Evolutionary conservation across 2,329 filamentous ascomycete genomes (phyloP).

Genomic region (Talaromyces albobiverticillius): DNA sequence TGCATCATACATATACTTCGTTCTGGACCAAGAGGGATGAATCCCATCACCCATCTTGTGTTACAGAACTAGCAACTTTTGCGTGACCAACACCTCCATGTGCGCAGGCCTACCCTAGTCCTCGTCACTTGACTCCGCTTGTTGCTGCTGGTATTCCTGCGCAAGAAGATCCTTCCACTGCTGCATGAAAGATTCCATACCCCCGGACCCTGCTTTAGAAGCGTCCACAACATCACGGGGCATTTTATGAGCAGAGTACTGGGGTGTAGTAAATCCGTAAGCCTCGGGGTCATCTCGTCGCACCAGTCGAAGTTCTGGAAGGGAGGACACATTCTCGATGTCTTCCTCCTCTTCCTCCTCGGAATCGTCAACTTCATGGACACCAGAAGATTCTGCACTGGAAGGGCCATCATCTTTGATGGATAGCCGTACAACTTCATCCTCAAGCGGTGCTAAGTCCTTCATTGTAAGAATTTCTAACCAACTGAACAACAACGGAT

Average conservation of each 20-base stretch:
- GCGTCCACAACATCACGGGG: slow-evolving; percentile 86
- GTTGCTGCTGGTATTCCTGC: slow-evolving; percentile 39
- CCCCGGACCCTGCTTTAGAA: slow-evolving; percentile 64
- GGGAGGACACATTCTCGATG: slow-evolving; percentile 51
- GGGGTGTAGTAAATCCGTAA: slow-evolving; percentile 77
- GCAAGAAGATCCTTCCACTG: slow-evolving; percentile 65
- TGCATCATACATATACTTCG: background rate
- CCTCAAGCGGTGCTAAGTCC: slow-evolving; percentile 33
- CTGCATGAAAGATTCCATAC: slow-evolving; percentile 74
- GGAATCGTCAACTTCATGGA: slow-evolving; percentile 19
- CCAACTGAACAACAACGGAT: slow-evolving; percentile 88
- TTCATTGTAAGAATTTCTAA: slow-evolving; percentile 74
- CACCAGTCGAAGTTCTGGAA: slow-evolving; percentile 78
- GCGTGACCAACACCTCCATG: background rate
- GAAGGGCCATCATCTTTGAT: slow-evolving; percentile 23
- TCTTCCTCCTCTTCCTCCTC: slow-evolving; percentile 50
- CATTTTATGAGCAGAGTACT: slow-evolving; percentile 93
- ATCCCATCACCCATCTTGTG: background rate
- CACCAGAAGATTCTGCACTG: slow-evolving; percentile 8
- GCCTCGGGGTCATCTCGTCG: slow-evolving; percentile 83
- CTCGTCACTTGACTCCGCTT: slow-evolving; percentile 35
- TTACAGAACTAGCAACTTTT: background rate
- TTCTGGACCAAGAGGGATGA: background rate
- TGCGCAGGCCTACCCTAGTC: slow-evolving; percentile 3
- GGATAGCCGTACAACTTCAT: slow-evolving; percentile 35